phyloP scores from a whole-genome alignment of 257 asterid species.

The Plantago elongata region DNA sequence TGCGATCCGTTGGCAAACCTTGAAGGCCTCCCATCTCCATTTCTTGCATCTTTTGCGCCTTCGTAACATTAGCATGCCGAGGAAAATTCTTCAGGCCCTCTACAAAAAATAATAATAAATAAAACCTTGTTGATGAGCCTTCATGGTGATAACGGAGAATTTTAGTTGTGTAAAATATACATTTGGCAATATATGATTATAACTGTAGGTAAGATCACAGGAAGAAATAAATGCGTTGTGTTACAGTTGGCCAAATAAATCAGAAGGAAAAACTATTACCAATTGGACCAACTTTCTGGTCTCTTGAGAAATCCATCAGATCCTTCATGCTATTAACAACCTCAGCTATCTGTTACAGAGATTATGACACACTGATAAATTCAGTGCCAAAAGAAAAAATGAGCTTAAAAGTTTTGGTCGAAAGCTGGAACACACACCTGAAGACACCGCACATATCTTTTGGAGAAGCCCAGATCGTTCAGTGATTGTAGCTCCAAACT shows the following conservation, averaged over 20 bases:
- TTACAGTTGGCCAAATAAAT: not conserved
- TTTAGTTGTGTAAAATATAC: not conserved
- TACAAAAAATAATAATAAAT: conserved; percentile 27
- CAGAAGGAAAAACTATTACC: conserved; percentile 40
- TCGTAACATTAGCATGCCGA: conserved; percentile 40
- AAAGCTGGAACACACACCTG: conserved; percentile 48
- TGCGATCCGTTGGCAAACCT: conserved; percentile 52
- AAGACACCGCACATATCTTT: conserved; percentile 91
- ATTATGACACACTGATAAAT: conserved; percentile 11
- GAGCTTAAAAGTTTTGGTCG: not conserved
- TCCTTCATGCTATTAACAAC: conserved; percentile 96
- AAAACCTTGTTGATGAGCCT: conserved; percentile 1
- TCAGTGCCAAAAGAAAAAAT: not conserved
- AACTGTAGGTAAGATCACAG: not conserved
- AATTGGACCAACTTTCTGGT: conserved; percentile 75
- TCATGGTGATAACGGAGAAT: too few relatives aligned
- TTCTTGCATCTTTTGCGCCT: conserved; percentile 48
- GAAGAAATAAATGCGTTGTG: not conserved
- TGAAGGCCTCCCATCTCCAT: conserved; percentile 50
- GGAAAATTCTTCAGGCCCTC: conserved; percentile 81
- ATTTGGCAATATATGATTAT: not conserved
- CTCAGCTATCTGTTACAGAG: conserved; percentile 70
- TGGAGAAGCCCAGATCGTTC: conserved; percentile 90
- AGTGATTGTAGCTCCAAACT: conserved; percentile 89
- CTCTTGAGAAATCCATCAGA: conserved; percentile 82